Evolutionary conservation across 768 basidiomycete species (phyloP), one percentile per base, ranked within the genome.

Genomic region (Tylopilus subfusipes): DNA sequence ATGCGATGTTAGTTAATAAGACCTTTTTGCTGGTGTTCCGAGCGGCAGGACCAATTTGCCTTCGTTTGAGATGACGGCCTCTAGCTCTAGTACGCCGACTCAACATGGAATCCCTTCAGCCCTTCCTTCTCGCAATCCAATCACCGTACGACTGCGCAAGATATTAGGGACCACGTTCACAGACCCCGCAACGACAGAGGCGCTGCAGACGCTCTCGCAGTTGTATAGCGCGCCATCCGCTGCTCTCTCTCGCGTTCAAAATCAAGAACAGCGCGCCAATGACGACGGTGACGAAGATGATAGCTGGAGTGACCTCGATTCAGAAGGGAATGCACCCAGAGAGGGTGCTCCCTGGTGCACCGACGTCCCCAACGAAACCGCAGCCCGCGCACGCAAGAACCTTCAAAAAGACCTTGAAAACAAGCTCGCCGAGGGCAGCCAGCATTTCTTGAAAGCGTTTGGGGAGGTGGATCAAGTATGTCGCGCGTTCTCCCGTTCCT

Each of bases 381-480:
- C 91, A 0, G 80, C 82, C 5, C 76, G 81, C 45, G 93, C 89
- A 24, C 78, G 93, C 50, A 90, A 86, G 67, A 83, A 86, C 63
- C 76, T 98, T 50, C 81, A 90, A 42, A 78, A 86, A 57, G n/a
- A n/a, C n/a, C n/a, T n/a, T n/a, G n/a, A n/a, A n/a, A n/a, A n/a
- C 46, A 88, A 84, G 68, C 77, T 98, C 42, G 83, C 88, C 0
- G 83, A 88, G 50, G 91, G 91, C 6, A 94, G 93, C 60, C 78
- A 80, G 43, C 82, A 83, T 58, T 97, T 99, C 68, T 68, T 98
- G 52, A 79, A 81, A 25, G 93, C 90, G 0, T 88, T 98, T 58
- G 84, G 21, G 86, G n/a, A 93, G 60, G 93, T 98, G 33, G 90
- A 98, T 74, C 79, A 90, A 73, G 96, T 96, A 68, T 60, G 90